phyloP scores from a whole-genome alignment of 768 basidiomycete species.

The Agrocybe praecox region DNA sequence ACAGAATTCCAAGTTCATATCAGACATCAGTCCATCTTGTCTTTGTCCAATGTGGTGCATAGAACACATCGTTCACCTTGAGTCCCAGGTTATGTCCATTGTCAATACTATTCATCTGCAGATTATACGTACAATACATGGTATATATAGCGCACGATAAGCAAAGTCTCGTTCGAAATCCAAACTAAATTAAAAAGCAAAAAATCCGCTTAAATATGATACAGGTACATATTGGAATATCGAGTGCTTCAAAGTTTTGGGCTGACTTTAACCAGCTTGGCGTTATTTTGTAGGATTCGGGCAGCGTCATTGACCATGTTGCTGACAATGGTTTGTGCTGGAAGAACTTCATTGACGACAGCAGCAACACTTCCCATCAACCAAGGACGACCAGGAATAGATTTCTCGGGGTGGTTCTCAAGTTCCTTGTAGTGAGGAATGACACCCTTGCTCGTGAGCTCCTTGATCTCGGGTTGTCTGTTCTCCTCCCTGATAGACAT shows the following conservation, averaged over 20 bases:
- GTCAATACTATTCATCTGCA: no score
- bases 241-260: constrained; percentile 29
- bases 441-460: constrained; percentile 81
- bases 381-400: constrained; percentile 66
- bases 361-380: constrained; percentile 84
- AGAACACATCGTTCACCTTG: no score
- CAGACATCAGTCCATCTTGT: no score
- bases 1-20: no score
- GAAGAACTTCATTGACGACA: constrained; percentile 72
- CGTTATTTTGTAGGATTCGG: constrained; percentile 34
- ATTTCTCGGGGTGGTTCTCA: constrained; percentile 81
- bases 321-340: constrained; percentile 84
- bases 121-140: no score
- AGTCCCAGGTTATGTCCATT: no score
- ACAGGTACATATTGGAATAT: neutral
- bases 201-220: neutral
- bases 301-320: constrained; percentile 61
- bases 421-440: constrained; percentile 75
- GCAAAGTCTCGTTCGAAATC: neutral
- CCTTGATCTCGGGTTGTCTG: constrained; percentile 78
- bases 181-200: neutral
- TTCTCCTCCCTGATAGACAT: constrained; percentile 63
- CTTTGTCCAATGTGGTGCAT: no score
- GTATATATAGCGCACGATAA: neutral
- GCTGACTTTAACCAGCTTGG: constrained; percentile 34